Conservation (phyloP, 176 grass and related monocot genomes). For the Oryza australiensis region DNA sequence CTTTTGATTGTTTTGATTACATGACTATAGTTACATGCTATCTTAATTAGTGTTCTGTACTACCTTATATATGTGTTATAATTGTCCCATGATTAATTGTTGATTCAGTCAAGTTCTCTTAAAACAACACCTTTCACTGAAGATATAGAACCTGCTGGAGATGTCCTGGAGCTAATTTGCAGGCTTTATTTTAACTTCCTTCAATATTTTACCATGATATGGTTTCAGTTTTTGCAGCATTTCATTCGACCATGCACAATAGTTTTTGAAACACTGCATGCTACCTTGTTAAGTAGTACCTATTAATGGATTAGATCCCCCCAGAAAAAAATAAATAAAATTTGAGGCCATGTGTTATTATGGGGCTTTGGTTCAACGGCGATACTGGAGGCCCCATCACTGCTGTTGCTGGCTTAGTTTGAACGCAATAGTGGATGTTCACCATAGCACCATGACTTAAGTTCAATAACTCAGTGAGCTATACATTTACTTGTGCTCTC, state of each 20-base stretch:
- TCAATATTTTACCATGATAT: neutral
- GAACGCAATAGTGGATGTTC: neutral
- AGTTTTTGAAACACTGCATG: conserved; percentile 5
- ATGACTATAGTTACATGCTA: neutral
- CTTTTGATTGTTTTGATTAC: neutral
- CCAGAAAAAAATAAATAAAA: neutral
- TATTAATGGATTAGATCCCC: neutral
- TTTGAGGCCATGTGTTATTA: neutral
- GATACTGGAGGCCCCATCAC: neutral
- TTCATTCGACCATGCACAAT: conserved; percentile 12
- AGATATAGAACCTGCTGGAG: neutral
- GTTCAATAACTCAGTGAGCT: neutral
- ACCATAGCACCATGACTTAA: neutral
- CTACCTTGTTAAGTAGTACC: neutral
- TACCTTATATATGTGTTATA: conserved; percentile 13
- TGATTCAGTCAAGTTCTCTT: conserved; percentile 13
- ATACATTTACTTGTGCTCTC: neutral
- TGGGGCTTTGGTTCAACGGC: neutral
- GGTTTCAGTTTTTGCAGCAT: conserved; percentile 19
- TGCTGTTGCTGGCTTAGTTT: neutral
- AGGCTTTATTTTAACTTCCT: conserved; percentile 11
- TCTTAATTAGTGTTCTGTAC: conserved; percentile 20
- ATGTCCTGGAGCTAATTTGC: conserved; percentile 16
- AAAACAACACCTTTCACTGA: conserved; percentile 8
- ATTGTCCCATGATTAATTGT: neutral